phyloP scores from a whole-genome alignment of 139 green algal species.

The Coelastrella sp. region DNA sequence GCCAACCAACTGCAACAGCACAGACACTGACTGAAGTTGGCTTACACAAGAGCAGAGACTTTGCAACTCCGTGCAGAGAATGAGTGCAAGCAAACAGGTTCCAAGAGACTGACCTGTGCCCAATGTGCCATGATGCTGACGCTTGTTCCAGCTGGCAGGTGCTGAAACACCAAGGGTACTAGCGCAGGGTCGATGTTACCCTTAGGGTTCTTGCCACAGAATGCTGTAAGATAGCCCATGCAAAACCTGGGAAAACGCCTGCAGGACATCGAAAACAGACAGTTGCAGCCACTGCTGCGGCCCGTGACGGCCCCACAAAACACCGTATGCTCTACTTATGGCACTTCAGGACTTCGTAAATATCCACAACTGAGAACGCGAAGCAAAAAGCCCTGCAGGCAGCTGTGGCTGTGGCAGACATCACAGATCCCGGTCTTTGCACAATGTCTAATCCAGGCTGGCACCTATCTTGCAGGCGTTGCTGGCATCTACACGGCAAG shows the following conservation, averaged over 20 bases:
- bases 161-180: slow-evolving; percentile 51
- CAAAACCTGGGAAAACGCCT: slow-evolving; percentile 56
- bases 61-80: no score
- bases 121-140: slow-evolving; percentile 65
- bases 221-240: slow-evolving; percentile 57
- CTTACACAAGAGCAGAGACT: no score
- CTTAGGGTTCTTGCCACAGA: slow-evolving; percentile 66
- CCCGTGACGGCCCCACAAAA: no score
- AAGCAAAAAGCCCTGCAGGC: no score
- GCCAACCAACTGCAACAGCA: not conserved
- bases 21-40: not conserved
- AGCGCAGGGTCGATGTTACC: slow-evolving; percentile 67
- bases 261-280: not conserved
- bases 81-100: not conserved
- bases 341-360: no score
- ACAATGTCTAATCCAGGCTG: no score
- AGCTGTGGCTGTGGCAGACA: no score
- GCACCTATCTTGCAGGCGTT: no score
- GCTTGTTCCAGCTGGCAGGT: slow-evolving; percentile 52
- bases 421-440: no score
- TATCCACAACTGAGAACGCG: no score
- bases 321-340: no score
- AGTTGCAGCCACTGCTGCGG: no score
- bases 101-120: slow-evolving; percentile 49
- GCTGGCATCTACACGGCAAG: not conserved